A percentile compares a stretch with the other conserved stretches of the same genome.
phyloP scores from a whole-genome alignment of 495 filamentous ascomycete species.

The Hypoxylon fuscum region DNA sequence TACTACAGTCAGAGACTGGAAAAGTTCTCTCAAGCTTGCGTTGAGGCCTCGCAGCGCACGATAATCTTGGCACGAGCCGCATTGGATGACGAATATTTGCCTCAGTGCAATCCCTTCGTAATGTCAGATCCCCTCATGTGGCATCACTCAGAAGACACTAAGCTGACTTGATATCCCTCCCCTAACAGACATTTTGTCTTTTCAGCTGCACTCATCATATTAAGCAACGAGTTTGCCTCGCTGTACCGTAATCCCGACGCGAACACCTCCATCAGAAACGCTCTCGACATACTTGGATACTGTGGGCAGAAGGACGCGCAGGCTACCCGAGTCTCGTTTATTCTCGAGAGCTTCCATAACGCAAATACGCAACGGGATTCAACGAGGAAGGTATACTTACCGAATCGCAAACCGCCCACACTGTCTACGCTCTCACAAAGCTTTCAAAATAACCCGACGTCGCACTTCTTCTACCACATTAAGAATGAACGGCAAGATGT shows the following conservation, averaged over 20 bases:
- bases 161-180: conserved; percentile 15
- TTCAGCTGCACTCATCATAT: conserved; percentile 72
- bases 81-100: conserved; percentile 66
- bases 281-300: conserved; percentile 67
- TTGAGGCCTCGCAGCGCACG: conserved; percentile 73
- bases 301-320: conserved; percentile 72
- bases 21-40: conserved; percentile 74
- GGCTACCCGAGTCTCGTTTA: conserved; percentile 69
- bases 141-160: neutral
- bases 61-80: conserved; percentile 69
- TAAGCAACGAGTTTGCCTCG: conserved; percentile 74
- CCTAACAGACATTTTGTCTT: conserved; percentile 71
- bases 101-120: conserved; percentile 72
- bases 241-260: conserved; percentile 67
- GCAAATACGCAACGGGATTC: conserved; percentile 40
- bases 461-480: conserved; percentile 45
- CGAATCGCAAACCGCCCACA: conserved; percentile 38
- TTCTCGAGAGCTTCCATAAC: conserved; percentile 67
- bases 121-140: conserved; percentile 54
- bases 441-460: conserved; percentile 44
- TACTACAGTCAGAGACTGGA: conserved; percentile 59
- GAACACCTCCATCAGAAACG: conserved; percentile 63
- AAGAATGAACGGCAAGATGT: conserved; percentile 36
- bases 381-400: conserved; percentile 29
- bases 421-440: conserved; percentile 38